Conservation (phyloP, 345 rosid genomes). For the Ceriops zippeliana region DNA sequence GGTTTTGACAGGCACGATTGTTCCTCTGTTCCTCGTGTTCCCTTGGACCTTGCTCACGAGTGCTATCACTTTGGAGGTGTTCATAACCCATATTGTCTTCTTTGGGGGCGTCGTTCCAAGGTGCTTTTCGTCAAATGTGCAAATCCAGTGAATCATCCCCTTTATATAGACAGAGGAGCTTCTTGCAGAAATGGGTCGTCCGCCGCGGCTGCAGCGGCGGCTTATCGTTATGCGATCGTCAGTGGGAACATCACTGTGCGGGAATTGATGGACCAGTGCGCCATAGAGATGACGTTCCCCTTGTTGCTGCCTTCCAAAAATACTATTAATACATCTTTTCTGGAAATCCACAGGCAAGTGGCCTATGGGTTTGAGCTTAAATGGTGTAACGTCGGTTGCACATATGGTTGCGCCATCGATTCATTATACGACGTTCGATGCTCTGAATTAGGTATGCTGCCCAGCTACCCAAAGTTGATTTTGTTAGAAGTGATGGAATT, state of each 20-base stretch:
- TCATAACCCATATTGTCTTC: too few species aligned
- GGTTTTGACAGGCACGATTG: neutral
- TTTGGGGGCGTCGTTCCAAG: accelerated
- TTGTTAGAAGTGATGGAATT: too few species aligned
- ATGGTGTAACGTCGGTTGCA: neutral
- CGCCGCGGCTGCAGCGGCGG: neutral
- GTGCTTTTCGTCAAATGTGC: too few species aligned
- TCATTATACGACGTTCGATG: accelerated
- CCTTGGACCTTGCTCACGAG: neutral
- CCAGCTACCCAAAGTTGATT: too few species aligned
- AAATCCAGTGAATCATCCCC: neutral
- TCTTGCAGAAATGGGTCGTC: too few species aligned
- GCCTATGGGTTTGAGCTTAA: constrained; percentile 11
- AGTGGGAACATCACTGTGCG: neutral
- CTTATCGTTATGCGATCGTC: neutral
- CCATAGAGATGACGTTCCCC: neutral
- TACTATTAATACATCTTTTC: neutral
- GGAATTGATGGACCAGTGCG: constrained; percentile 6
- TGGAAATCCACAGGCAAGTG: neutral
- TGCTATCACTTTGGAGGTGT: too few species aligned
- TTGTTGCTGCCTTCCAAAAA: neutral
- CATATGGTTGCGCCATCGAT: accelerated
- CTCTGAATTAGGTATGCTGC: too few species aligned
- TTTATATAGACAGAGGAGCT: neutral
- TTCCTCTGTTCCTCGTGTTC: neutral